Base-by-base conservation (phyloP, 257 asterid species). In the Rubia yunnanensis region DNA sequence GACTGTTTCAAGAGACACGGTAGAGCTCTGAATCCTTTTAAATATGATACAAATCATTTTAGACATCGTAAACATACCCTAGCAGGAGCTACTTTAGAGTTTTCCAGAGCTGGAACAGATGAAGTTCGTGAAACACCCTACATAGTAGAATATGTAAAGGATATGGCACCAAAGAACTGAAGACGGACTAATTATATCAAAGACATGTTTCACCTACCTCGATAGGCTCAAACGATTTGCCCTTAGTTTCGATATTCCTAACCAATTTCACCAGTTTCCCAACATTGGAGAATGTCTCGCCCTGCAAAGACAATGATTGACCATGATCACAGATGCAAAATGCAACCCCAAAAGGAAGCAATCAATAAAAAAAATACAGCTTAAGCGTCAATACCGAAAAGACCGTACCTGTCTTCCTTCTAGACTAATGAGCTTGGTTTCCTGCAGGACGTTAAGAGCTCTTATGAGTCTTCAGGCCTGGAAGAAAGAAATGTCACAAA, bases 381-480 rank as follows among this genome's bases (percentile, higher is more conserved):
- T 39, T 26, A 18, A n/a, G n/a, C 35, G 54, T 32, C 48, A 64
- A 30, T 35, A 36, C 1, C 14, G 36, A 44, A 34, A 70, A 57
- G 36, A 50, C 35, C 5, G 0, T 44, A 94, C 99, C 97, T 89
- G 99, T 74, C 76, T 84, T 70, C 81, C 95, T 81, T 86, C 99
- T 70, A 88, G 81, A 65, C 86, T 88, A 78, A 73, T 81, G 73
- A 94, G 79, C 83, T 81, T 88, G 50, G 81, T 85, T 84, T 88
- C 91, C 99, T 92, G 94, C 44, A 48, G 69, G 65, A 76, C 34
- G 30, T 30, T 74, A 76, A 44, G 41, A 24, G 26, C 48, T 63
- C 34, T 41, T 64, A 69, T 71, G 46, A 61, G 54, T 66, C 24
- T 71, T 68, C 75, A 64, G 65, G 30, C 53, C 78, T 67, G 57